phyloP scores from a whole-genome alignment of 164 flowering plant genomes.

The Sedum album region DNA sequence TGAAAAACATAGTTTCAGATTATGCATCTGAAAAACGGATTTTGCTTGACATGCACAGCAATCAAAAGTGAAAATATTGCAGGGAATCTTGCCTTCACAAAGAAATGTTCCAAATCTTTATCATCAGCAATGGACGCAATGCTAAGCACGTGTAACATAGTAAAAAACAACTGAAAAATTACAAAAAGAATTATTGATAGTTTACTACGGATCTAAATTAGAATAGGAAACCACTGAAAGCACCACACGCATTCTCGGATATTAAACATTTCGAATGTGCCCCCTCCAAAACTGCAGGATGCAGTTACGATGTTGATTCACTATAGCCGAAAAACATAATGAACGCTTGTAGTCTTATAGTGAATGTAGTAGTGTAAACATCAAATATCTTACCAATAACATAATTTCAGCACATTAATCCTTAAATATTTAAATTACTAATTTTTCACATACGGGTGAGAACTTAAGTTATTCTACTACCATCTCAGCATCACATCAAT shows the following conservation, averaged over 20 bases:
- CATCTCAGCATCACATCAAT: not conserved
- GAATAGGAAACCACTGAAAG: not conserved
- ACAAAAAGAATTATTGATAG: not conserved
- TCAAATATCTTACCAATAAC: not conserved
- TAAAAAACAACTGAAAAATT: constrained; percentile 68
- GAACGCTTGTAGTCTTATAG: not conserved
- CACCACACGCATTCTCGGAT: too few relatives aligned
- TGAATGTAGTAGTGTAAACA: not conserved
- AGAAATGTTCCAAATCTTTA: constrained; percentile 52
- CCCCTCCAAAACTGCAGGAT: not conserved
- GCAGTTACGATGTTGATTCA: not conserved
- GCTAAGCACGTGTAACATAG: constrained; percentile 69
- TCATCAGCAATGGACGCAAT: constrained; percentile 42
- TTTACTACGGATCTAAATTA: not conserved
- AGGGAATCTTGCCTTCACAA: constrained; percentile 50
- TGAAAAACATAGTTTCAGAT: not conserved
- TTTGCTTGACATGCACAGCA: too few relatives aligned
- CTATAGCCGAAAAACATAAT: not conserved
- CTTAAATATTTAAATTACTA: not conserved
- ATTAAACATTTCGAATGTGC: not conserved
- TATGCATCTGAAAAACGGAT: not conserved
- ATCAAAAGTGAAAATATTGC: not conserved
- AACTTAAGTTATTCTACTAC: not conserved
- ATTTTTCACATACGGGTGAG: not conserved
- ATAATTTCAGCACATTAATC: not conserved